A percentile compares a stretch with the other conserved stretches of the same genome.
phyloP scores from a whole-genome alignment of 2,329 filamentous ascomycete genomes.

The Ceratocystis ficicola region DNA sequence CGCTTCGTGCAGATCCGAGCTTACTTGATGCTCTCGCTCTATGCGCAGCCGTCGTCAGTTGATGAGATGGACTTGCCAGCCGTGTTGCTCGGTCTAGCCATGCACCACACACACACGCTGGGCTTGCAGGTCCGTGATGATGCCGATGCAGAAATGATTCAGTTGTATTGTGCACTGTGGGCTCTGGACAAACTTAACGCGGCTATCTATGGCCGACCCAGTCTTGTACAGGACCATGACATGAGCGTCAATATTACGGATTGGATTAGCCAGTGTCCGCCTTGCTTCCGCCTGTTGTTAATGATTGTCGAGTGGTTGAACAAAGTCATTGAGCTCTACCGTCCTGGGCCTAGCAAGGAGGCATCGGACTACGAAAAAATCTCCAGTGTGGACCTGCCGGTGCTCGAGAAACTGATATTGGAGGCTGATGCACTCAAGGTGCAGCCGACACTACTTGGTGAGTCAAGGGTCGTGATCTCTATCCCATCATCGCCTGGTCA shows the following conservation, averaged over 20 bases:
- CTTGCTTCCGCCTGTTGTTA: slow-evolving; percentile 46
- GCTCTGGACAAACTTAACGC: slow-evolving; percentile 48
- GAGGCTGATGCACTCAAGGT: slow-evolving; percentile 41
- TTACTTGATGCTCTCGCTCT: slow-evolving; percentile 44
- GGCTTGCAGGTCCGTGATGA: slow-evolving; percentile 41
- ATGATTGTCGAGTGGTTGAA: slow-evolving; percentile 44
- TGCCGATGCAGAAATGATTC: slow-evolving; percentile 35
- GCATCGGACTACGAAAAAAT: slow-evolving; percentile 34
- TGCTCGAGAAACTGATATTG: slow-evolving; percentile 46
- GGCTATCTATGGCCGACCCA: slow-evolving; percentile 47
- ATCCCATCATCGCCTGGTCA: not conserved
- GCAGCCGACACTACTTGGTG: slow-evolving; percentile 39
- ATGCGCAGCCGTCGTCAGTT: slow-evolving; percentile 42
- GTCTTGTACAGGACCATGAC: slow-evolving; percentile 49
- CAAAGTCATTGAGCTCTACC: slow-evolving; percentile 47
- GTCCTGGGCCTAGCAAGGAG: slow-evolving; percentile 38
- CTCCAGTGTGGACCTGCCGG: slow-evolving; percentile 41
- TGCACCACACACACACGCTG: slow-evolving; percentile 46
- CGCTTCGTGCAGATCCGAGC: slow-evolving; percentile 44
- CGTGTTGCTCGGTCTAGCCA: slow-evolving; percentile 41
- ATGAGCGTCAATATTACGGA: slow-evolving; percentile 42
- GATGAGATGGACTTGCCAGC: slow-evolving; percentile 45
- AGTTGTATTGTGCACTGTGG: slow-evolving; percentile 48
- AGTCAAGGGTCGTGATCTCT: not conserved
- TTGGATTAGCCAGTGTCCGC: slow-evolving; percentile 39